Base-by-base conservation (phyloP, 2,329 filamentous ascomycete species). In the Pseudogymnoascus sp. region DNA sequence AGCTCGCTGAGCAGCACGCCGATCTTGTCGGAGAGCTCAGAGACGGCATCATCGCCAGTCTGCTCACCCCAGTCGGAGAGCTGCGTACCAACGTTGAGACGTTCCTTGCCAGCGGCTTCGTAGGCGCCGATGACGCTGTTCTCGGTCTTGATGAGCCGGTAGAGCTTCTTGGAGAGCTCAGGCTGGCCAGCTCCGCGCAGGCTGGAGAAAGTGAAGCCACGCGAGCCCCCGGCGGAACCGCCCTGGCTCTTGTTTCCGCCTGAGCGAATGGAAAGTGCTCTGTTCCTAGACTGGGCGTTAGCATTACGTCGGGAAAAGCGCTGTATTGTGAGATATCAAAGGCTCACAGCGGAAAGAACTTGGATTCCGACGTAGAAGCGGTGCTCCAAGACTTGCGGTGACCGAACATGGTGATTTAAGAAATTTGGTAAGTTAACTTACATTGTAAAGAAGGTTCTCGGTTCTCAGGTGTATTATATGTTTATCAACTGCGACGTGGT, bases 11-110 rank as follows among this genome's bases (percentile, higher is more conserved):
- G 79, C 69, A 99, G 79, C 38, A 97, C 93, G 59, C 92, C 94
- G 59, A 99, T 81, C 81, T 99, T 99, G 81, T 97, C 94, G 63
- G 89, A 92, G 67, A 99, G 84, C 72, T 97, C 94, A 59, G 86
- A 91, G 70, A 97, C 81, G 59, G 86, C 85, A 64, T 96, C 91
- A 70, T 99, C 94, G 60, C 85, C 84, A 1, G 92, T 97, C 63
- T 89, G 84, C 77, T 97, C 92, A 62, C 94, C 94, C 94, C 94
- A 99, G 68, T 97, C 92, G 6, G 91, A 96, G 47, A 99, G 84
- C 78, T 97, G 93, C 9, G 86, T 86, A 14, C 92, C 94, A 70
- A 97, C 92, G 58, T 86, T 85, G 63, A 90, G 77, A 62, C 92
- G 89, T 78, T 97, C 93, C 63, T 88, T 88, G 57, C 87, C 90